These are phyloP conservation scores for Lactarius akahatsu DNA, from an alignment of 768 basidiomycete genomes.

Conservation along the genomic window DNA sequence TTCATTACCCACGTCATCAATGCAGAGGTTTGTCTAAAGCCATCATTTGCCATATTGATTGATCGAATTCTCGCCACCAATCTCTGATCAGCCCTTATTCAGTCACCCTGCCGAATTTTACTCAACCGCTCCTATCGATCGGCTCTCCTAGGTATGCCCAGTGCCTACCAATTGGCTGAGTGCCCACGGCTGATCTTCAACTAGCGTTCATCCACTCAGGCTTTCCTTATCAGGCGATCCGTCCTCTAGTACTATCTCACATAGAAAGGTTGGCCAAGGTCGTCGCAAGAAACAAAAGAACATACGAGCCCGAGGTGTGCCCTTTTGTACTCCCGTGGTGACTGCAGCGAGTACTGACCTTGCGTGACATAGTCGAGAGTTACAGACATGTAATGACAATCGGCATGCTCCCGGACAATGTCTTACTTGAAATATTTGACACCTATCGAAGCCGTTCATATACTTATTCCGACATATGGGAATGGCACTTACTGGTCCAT, in stretches of 20 bases:
- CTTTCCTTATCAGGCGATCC: background rate
- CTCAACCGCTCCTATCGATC: background rate
- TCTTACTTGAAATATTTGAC: background rate
- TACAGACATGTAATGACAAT: background rate
- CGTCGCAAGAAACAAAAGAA: background rate
- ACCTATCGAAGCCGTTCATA: background rate
- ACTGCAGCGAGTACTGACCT: background rate
- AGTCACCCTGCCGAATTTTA: background rate
- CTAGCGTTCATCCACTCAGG: background rate
- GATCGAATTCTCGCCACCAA: background rate
- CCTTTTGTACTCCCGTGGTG: background rate
- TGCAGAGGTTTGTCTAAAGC: background rate
- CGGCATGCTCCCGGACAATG: background rate
- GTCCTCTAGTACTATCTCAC: background rate
- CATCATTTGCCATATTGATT: background rate
- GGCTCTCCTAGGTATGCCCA: background rate
- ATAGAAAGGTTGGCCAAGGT: background rate
- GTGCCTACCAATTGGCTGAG: too few relatives aligned
- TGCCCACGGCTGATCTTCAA: too few relatives aligned
- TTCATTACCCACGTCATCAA: background rate
- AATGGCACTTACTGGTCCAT: background rate
- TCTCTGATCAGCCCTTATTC: background rate
- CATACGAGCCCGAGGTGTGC: background rate
- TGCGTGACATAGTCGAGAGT: background rate
- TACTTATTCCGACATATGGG: too few relatives aligned